Conservation (phyloP, 2,329 filamentous ascomycete species). For the Drechslerella coelobrocha region DNA sequence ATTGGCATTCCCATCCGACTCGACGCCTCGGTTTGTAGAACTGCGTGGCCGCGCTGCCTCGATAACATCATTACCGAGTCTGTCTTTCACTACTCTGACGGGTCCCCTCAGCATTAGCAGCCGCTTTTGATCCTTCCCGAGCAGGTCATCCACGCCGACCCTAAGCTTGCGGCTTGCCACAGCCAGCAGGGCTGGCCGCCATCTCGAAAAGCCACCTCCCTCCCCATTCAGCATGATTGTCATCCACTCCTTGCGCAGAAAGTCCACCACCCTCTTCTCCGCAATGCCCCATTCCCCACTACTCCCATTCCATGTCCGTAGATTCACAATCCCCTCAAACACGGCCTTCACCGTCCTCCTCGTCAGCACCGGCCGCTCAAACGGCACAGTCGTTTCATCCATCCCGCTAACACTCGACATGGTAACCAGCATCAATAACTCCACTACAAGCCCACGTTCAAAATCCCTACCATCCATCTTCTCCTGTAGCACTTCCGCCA, state of each 20-base stretch:
- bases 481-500: slow-evolving; percentile 31
- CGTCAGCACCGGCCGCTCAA: slow-evolving; percentile 35
- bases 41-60: background rate
- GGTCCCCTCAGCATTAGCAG: background rate
- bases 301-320: slow-evolving; percentile 25
- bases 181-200: slow-evolving; percentile 39
- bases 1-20: background rate
- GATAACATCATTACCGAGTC: slow-evolving; percentile 39
- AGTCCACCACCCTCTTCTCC: slow-evolving; percentile 42
- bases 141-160: slow-evolving; percentile 22
- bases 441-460: slow-evolving; percentile 28
- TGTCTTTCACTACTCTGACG: slow-evolving; percentile 24
- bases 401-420: slow-evolving; percentile 21
- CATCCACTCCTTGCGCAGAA: slow-evolving; percentile 42
- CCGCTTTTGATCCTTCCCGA: slow-evolving; percentile 17
- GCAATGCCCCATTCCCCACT: slow-evolving; percentile 23
- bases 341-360: slow-evolving; percentile 34
- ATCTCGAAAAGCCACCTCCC: slow-evolving; percentile 21
- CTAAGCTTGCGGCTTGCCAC: slow-evolving; percentile 28
- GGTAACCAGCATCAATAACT: slow-evolving; percentile 45
- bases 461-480: slow-evolving; percentile 41
- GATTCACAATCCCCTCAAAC: slow-evolving; percentile 40
- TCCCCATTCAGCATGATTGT: slow-evolving; percentile 31
- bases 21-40: slow-evolving; percentile 15
- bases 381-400: slow-evolving; percentile 12